phyloP scores from a whole-genome alignment of 179 eudicot species.

The Silene noctiflora region DNA sequence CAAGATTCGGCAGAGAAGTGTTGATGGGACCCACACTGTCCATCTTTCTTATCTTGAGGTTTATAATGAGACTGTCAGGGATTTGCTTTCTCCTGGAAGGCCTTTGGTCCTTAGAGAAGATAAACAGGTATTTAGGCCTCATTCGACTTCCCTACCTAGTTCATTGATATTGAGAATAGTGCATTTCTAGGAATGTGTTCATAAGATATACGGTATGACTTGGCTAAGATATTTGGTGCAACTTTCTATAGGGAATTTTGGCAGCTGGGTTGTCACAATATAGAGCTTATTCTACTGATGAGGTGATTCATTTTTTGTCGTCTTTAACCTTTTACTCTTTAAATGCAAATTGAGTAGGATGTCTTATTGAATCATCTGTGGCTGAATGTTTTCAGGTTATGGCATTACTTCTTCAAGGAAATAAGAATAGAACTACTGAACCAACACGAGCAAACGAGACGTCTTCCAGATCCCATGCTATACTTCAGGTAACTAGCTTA shows the following conservation, averaged over 20 bases:
- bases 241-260: constrained; percentile 53
- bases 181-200: not conserved
- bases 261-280: constrained; percentile 88
- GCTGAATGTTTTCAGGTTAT: constrained; percentile 51
- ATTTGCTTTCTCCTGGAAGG: constrained; percentile 86
- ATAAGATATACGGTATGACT: not conserved
- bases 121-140: constrained; percentile 51
- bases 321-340: not conserved
- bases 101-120: constrained; percentile 84
- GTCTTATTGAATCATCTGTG: constrained; percentile 3
- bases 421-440: constrained; percentile 77
- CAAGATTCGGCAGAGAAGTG: constrained; percentile 75
- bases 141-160: not conserved
- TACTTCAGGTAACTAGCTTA: constrained; percentile 59
- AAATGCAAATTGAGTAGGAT: not conserved
- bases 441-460: constrained; percentile 91
- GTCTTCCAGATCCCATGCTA: constrained; percentile 85
- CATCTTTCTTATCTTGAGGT: constrained; percentile 87
- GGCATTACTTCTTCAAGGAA: constrained; percentile 87
- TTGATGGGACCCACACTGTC: constrained; percentile 72
- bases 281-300: constrained; percentile 86
- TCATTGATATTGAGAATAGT: not conserved
- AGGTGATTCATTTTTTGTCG: constrained; percentile 36
- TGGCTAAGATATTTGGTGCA: constrained; percentile 2
- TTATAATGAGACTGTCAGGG: constrained; percentile 88